Evolutionary conservation across 192 early-diverging fungal species (phyloP).

Genomic region (Gamsiella multidivaricata): DNA sequence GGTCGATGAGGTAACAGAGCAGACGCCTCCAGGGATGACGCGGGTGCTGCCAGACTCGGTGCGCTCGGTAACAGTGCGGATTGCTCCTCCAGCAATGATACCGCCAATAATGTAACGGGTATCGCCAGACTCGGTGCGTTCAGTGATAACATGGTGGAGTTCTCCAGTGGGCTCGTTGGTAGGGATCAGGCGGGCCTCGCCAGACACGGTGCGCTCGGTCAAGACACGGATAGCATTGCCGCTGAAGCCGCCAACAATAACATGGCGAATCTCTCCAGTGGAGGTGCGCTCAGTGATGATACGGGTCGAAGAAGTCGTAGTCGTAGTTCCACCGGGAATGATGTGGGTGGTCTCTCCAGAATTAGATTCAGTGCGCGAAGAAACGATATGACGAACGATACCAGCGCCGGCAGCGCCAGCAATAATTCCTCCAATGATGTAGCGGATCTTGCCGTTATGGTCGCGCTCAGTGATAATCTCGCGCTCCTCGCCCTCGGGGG

Average conservation of each 20-base stretch:
- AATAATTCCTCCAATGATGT: conserved; percentile 49
- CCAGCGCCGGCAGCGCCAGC: conserved; percentile 21
- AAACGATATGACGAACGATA: conserved; percentile 15
- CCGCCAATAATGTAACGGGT: conserved; percentile 46
- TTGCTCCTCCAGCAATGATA: conserved; percentile 36
- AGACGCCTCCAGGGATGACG: conserved; percentile 27
- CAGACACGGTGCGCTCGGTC: conserved; percentile 28
- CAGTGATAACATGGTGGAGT: conserved; percentile 39
- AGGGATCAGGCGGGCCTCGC: conserved; percentile 38
- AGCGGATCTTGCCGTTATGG: conserved; percentile 38
- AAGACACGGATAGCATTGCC: conserved; percentile 51
- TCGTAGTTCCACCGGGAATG: conserved; percentile 19
- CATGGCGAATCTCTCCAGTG: conserved; percentile 29
- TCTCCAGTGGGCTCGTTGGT: conserved; percentile 52
- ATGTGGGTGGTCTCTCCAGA: conserved; percentile 21
- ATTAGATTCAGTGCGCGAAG: conserved; percentile 6
- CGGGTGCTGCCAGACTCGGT: conserved; percentile 33
- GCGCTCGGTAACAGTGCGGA: conserved; percentile 14
- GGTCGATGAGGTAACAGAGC: conserved; percentile 30
- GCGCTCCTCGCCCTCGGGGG: conserved; percentile 47
- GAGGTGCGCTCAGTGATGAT: conserved; percentile 42
- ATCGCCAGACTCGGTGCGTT: conserved; percentile 32
- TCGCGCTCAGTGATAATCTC: conserved; percentile 38
- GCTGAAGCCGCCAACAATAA: conserved; percentile 37
- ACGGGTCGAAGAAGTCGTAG: conserved; percentile 38